These are phyloP conservation scores for Chaetomiaceae sp. DNA, from an alignment of 2,329 filamentous ascomycete genomes.

Conservation along the genomic window DNA sequence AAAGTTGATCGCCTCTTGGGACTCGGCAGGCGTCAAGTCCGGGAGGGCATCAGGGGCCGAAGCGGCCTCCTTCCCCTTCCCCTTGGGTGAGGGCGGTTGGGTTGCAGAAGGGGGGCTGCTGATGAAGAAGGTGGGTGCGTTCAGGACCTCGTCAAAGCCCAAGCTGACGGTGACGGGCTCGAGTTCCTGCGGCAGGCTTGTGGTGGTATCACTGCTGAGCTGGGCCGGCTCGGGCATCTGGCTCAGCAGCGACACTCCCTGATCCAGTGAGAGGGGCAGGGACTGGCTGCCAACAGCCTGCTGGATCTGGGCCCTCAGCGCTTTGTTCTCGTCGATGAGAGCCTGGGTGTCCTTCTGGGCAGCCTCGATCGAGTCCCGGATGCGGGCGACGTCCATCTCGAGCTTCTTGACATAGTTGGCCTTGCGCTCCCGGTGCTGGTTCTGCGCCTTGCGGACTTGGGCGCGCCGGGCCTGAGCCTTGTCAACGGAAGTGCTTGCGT, in stretches of 20 bases:
- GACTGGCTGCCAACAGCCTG: background rate
- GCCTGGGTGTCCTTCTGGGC: conserved; percentile 36
- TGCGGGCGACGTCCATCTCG: conserved; percentile 45
- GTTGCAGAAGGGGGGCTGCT: conserved; percentile 19
- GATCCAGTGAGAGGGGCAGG: conserved; percentile 5
- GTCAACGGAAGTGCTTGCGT: conserved; percentile 26
- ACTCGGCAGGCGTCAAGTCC: conserved; percentile 36
- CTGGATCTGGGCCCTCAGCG: conserved; percentile 9
- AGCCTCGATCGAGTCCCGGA: conserved; percentile 43
- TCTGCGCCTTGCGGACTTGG: conserved; percentile 50
- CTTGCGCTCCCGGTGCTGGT: conserved; percentile 52
- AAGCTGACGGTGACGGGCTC: conserved; percentile 40
- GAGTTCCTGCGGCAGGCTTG: conserved; percentile 23
- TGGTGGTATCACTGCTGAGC: background rate
- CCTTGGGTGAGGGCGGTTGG: background rate
- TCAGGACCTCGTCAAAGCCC: conserved; percentile 37
- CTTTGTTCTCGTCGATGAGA: conserved; percentile 41
- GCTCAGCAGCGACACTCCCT: conserved; percentile 26
- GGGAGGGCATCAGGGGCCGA: conserved; percentile 12
- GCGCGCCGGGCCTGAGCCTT: conserved; percentile 45
- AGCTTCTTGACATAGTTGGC: conserved; percentile 51
- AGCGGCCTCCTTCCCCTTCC: no score
- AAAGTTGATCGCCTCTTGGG: conserved; percentile 47
- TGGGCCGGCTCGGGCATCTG: conserved; percentile 23
- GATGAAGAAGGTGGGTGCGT: conserved; percentile 41